phyloP scores from a whole-genome alignment of 2,329 filamentous ascomycete genomes.

The Cytospora paraplurivora region DNA sequence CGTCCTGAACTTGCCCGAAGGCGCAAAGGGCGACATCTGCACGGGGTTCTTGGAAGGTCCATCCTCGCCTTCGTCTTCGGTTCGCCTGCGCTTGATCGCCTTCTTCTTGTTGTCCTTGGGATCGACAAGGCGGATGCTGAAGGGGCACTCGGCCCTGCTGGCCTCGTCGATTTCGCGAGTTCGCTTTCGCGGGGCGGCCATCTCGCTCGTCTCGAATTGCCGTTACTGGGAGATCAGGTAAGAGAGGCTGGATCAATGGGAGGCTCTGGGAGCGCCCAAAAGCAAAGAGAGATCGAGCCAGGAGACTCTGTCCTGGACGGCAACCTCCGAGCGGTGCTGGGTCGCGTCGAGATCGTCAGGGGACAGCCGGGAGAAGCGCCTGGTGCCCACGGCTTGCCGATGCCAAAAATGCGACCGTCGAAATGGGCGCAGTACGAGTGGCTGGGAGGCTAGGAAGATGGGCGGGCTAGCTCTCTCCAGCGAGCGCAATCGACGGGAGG shows the following conservation, averaged over 20 bases:
- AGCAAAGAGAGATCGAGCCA: conserved; percentile 5
- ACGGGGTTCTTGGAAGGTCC: conserved; percentile 45
- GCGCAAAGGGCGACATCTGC: conserved; percentile 57
- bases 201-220: conserved; percentile 28
- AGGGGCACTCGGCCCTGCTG: conserved; percentile 59
- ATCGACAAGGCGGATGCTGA: conserved; percentile 49
- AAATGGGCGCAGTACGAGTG: conserved; percentile 9
- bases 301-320: not conserved
- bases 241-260: conserved; percentile 16
- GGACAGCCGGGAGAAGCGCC: not conserved
- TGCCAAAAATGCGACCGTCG: not conserved
- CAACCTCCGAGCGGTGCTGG: not conserved
- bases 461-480: not conserved
- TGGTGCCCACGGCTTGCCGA: not conserved
- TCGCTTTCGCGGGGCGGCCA: conserved; percentile 53
- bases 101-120: conserved; percentile 52
- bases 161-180: conserved; percentile 52
- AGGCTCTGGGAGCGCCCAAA: not conserved
- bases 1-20: conserved; percentile 56
- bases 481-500: conserved; percentile 12
- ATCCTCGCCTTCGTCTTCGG: conserved; percentile 45
- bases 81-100: conserved; percentile 48
- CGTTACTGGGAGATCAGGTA: conserved; percentile 31
- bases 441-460: not conserved
- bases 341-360: not conserved